A percentile compares a stretch with the other conserved stretches of the same genome.
phyloP scores from a whole-genome alignment of 78 protist genomes.

The Diacronema lutheri region DNA sequence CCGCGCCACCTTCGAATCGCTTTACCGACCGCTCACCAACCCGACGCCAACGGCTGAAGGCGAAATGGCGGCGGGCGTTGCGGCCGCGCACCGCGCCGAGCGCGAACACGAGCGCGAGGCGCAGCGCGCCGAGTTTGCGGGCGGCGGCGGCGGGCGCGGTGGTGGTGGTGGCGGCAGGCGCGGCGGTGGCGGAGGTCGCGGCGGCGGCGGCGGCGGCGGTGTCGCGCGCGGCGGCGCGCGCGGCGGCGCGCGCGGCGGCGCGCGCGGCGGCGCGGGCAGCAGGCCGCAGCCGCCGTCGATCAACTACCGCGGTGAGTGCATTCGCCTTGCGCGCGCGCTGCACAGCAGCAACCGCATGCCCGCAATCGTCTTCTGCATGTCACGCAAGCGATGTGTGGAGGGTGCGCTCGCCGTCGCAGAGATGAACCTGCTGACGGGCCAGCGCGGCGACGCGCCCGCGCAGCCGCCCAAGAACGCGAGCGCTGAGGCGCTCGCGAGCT shows the following conservation, averaged over 20 bases:
- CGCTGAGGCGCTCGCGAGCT: background rate
- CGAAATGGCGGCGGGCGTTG: background rate
- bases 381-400: constrained; percentile 8
- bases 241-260: background rate
- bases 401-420: background rate
- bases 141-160: background rate
- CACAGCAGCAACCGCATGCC: background rate
- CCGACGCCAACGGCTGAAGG: background rate
- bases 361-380: constrained; percentile 29
- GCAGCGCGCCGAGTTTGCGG: background rate
- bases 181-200: background rate
- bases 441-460: background rate
- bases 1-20: background rate
- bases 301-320: background rate
- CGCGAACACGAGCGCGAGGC: background rate
- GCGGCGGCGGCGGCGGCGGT: background rate
- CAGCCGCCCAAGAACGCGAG: background rate
- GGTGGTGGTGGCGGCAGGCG: background rate
- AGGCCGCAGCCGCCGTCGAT: background rate
- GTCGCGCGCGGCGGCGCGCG: background rate
- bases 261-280: background rate
- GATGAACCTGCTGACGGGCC: background rate
- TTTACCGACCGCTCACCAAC: background rate
- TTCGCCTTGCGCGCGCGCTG: background rate
- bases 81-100: background rate